phyloP scores from a whole-genome alignment of 768 basidiomycete genomes.

The Pulveroboletus sp. region DNA sequence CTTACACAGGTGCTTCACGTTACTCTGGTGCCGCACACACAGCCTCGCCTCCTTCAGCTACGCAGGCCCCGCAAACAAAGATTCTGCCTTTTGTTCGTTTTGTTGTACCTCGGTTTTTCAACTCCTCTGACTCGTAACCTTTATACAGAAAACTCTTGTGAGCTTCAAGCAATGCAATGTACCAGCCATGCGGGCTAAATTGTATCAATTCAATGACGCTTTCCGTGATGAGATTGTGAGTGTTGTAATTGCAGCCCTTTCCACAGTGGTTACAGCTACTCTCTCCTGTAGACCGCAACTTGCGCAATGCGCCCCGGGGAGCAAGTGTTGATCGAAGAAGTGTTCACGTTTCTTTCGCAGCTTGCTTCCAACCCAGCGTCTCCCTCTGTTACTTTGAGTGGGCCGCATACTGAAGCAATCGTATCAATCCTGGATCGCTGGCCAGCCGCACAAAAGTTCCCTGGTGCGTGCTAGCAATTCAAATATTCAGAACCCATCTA shows the following conservation, averaged over 20 bases:
- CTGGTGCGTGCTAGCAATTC: constrained; percentile 42
- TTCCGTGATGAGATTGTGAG: constrained; percentile 69
- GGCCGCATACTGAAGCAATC: constrained; percentile 59
- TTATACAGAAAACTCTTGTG: constrained; percentile 55
- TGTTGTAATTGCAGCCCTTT: too few species aligned
- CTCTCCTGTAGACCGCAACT: constrained; percentile 42
- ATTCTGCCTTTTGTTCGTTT: constrained; percentile 52
- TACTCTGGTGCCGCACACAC: constrained; percentile 46
- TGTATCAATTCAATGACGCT: constrained; percentile 70
- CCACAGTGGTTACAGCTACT: not conserved
- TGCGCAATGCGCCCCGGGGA: constrained; percentile 73
- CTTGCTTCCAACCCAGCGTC: constrained; percentile 38
- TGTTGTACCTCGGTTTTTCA: not conserved
- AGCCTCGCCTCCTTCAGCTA: constrained; percentile 28
- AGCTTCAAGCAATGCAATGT: constrained; percentile 87
- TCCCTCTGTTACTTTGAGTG: constrained; percentile 34
- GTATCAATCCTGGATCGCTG: constrained; percentile 67
- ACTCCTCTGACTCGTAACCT: not conserved
- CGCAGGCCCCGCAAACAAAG: constrained; percentile 33
- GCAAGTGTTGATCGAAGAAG: constrained; percentile 52
- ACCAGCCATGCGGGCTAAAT: constrained; percentile 73
- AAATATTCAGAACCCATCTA: not conserved
- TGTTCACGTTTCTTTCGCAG: constrained; percentile 57
- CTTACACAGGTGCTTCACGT: constrained; percentile 70
- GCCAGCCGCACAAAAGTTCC: constrained; percentile 72